Base-by-base conservation (phyloP, 805 yeast genomes). In the Tetrapisispora pingtungensis region DNA sequence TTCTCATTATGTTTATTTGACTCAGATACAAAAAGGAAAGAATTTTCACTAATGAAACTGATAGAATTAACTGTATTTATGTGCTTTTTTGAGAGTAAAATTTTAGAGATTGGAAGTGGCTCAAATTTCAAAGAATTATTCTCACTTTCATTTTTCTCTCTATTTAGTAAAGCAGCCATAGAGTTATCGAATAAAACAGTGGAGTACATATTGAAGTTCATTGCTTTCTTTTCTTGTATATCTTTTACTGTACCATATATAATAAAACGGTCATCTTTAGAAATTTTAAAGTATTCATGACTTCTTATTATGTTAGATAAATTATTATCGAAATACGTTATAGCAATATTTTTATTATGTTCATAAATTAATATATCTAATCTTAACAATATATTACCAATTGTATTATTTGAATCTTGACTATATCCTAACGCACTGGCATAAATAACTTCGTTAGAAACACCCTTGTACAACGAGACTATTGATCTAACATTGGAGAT, bases 191-290 rank as follows among this genome's bases (percentile, higher is more conserved):
- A 37, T 28, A 37, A 31, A 10, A 13, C 2, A 6, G 40, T 37
- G 13, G 40, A 37, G 12, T 37, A 37, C 10, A 37, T 26, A 37
- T 27, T 27, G 13, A 27, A 14, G 3, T 26, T 26, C 4, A 19
- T 31, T 2, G 15, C 5, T 18, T 7, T 39, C 19, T 18, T 12
- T 5, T 15, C 28, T 13, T 14, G 14, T 19, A n/a, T 28, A 10
- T 20, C 35, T n/a, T 27, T 40, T 10, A 8, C 24, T n/a, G 50
- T 48, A 8, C 64, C 64, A 45, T 59, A 59, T 14, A 53, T 33
- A 3, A 59, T 22, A 35, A 43, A 53, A 3, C 50, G 42, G 1
- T 55, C 58, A 45, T 57, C 52, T 4, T 40, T 14, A 1, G 57
- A 44, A 1, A 51, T 41, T 4, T 45, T 33, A 20, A 56, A 48